Percentiles rank a stretch among this genome's conserved stretches.
Conservation (phyloP, 2,329 filamentous ascomycete species). For the Fusarium concolor region DNA sequence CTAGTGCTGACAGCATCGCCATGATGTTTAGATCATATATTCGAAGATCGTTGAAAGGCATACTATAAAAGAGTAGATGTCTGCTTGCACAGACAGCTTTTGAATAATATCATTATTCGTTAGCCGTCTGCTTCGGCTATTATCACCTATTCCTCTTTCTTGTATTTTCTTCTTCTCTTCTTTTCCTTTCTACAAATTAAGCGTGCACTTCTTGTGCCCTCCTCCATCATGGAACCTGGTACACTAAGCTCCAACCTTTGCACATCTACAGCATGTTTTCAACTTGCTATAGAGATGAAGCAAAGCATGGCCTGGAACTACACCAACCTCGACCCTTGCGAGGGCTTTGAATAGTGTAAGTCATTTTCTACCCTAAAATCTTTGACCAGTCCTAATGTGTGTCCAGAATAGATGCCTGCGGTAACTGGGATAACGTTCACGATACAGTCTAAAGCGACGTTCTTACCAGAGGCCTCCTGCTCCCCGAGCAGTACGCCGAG, state of each 20-base stretch:
- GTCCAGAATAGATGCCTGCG: no score
- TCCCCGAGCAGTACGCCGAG: no score
- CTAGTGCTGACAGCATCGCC: not conserved
- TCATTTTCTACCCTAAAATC: no score
- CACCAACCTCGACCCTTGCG: slow-evolving; percentile 73
- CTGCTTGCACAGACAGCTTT: not conserved
- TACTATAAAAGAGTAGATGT: not conserved
- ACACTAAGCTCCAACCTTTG: not conserved
- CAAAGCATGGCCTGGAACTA: slow-evolving; percentile 56
- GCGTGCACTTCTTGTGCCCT: not conserved
- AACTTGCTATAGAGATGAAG: slow-evolving; percentile 10
- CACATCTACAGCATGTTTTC: slow-evolving; percentile 1
- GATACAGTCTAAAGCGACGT: no score
- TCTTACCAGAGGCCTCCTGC: no score
- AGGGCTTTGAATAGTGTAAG: slow-evolving; percentile 72
- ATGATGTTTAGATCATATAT: not conserved
- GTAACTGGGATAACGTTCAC: no score
- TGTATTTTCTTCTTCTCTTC: no score
- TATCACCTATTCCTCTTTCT: not conserved
- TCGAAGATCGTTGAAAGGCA: not conserved
- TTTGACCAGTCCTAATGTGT: not conserved
- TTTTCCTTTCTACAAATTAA: not conserved
- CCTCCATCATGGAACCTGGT: not conserved
- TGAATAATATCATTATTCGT: no score
- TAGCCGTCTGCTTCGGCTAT: not conserved